These are phyloP conservation scores for Sporisorium scitamineum DNA, from an alignment of 1,284 basidiomycete species.

Conservation along the genomic window DNA sequence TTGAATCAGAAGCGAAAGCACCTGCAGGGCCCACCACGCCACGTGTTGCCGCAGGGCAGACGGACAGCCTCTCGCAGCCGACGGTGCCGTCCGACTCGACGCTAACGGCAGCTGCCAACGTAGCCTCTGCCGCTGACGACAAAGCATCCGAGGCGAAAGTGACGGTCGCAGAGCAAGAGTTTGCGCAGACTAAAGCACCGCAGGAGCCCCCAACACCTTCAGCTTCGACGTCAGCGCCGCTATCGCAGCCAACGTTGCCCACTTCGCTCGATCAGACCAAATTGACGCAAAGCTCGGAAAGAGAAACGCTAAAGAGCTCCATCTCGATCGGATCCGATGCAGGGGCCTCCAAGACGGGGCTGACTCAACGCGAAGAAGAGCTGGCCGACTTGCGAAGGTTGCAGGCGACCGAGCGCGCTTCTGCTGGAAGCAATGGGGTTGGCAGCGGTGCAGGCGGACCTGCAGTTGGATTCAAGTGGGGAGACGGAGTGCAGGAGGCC, in stretches of 20 bases:
- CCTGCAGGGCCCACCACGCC: constrained; percentile 45
- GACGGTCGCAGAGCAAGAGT: constrained; percentile 35
- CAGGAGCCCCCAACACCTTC: constrained; percentile 30
- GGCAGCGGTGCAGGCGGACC: constrained; percentile 27
- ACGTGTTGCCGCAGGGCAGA: constrained; percentile 16
- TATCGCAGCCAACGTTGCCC: constrained; percentile 44
- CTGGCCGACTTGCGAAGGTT: constrained; percentile 39
- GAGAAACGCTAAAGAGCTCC: constrained; percentile 18
- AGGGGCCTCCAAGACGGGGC: constrained; percentile 16
- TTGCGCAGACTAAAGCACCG: constrained; percentile 29
- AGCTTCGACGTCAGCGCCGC: background rate
- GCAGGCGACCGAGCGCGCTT: constrained; percentile 42
- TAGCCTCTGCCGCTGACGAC: constrained; percentile 8
- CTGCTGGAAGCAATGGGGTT: constrained; percentile 1
- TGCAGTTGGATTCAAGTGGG: constrained; percentile 39
- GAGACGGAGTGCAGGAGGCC: constrained; percentile 47
- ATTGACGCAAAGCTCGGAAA: constrained; percentile 3
- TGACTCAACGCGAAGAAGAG: constrained; percentile 47
- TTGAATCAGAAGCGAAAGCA: constrained; percentile 40
- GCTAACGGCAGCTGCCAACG: constrained; percentile 22
- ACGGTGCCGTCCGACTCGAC: constrained; percentile 43
- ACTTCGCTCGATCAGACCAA: constrained; percentile 29
- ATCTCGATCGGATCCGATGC: constrained; percentile 36
- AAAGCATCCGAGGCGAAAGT: constrained; percentile 17
- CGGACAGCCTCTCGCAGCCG: constrained; percentile 40